A percentile compares a stretch with the other conserved stretches of the same genome.
Conservation (phyloP, 139 green algal genomes). For the Micractinium conductrix region DNA sequence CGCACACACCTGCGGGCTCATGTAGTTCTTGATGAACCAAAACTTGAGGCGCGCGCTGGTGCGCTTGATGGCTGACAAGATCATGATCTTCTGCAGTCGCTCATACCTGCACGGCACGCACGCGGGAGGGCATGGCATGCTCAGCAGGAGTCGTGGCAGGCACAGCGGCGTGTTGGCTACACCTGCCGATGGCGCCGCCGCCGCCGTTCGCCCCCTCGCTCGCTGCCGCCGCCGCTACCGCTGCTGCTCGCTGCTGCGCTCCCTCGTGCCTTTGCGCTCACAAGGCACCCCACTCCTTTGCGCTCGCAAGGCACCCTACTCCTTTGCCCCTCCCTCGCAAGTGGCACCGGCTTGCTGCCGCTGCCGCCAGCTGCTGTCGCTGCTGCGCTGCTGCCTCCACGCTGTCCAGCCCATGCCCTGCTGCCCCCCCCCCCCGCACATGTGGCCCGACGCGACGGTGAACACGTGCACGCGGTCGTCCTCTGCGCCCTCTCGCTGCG, state of each 20-base stretch:
- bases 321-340: too few relatives aligned
- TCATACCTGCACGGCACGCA: slow-evolving; percentile 84
- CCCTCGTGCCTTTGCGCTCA: too few relatives aligned
- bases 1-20: slow-evolving; percentile 76
- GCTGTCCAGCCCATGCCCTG: background rate
- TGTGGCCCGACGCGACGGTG: slow-evolving; percentile 95
- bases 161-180: too few relatives aligned
- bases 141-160: background rate
- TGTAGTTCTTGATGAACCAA: slow-evolving; percentile 99
- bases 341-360: too few relatives aligned
- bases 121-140: background rate
- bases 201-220: too few relatives aligned
- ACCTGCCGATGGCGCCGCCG: too few relatives aligned
- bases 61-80: slow-evolving; percentile 89
- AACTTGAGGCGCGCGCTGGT: slow-evolving; percentile 94
- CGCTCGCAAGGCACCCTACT: too few relatives aligned
- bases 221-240: too few relatives aligned
- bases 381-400: too few relatives aligned
- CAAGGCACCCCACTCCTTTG: too few relatives aligned
- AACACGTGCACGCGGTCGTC: slow-evolving; percentile 93
- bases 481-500: background rate
- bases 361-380: too few relatives aligned
- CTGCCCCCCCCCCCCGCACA: slow-evolving; percentile 82
- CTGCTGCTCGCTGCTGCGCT: too few relatives aligned
- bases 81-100: slow-evolving; percentile 99